A percentile compares a stretch with the other conserved stretches of the same genome.
These are phyloP conservation scores for Paracoccidioides brasiliensis DNA, from an alignment of 2,329 filamentous ascomycete genomes.

Conservation along the genomic window DNA sequence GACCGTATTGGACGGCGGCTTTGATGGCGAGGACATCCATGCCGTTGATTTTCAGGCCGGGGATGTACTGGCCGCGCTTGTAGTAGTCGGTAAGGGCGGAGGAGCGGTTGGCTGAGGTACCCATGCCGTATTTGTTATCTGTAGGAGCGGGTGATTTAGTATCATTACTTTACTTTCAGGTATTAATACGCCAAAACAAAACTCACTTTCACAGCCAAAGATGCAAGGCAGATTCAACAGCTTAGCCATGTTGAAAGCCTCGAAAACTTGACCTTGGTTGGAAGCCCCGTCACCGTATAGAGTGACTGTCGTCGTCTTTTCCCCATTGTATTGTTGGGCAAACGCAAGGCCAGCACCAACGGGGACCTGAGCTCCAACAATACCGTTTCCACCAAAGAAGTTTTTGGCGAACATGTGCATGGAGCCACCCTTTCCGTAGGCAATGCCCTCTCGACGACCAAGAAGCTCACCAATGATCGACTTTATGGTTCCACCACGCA, in stretches of 20 bases:
- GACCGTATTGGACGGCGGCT: conserved; percentile 87
- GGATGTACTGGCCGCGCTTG: conserved; percentile 99
- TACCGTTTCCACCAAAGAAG: conserved; percentile 98
- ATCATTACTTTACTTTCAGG: not conserved
- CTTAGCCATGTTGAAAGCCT: conserved; percentile 99
- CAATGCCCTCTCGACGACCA: conserved; percentile 88
- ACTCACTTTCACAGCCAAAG: conserved; percentile 95
- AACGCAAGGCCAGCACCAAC: conserved; percentile 95
- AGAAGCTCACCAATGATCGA: conserved; percentile 94
- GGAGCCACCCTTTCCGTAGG: conserved; percentile 96
- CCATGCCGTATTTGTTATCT: conserved; percentile 99
- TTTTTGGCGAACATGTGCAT: conserved; percentile 99
- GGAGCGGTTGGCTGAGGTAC: conserved; percentile 85
- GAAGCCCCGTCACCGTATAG: conserved; percentile 96
- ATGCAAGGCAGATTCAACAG: conserved; percentile 93
- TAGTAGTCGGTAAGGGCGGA: conserved; percentile 98
- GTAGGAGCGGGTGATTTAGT: conserved; percentile 6
- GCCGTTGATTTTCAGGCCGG: conserved; percentile 97
- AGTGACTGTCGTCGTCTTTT: conserved; percentile 74
- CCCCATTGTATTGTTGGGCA: conserved; percentile 83
- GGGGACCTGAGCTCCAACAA: conserved; percentile 95
- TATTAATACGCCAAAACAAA: not conserved
- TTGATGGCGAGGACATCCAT: conserved; percentile 99
- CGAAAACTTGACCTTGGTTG: conserved; percentile 99
- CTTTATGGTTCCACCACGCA: conserved; percentile 83